Base-by-base conservation (phyloP, 768 basidiomycete genomes). In the Lactifluus subvellereus region DNA sequence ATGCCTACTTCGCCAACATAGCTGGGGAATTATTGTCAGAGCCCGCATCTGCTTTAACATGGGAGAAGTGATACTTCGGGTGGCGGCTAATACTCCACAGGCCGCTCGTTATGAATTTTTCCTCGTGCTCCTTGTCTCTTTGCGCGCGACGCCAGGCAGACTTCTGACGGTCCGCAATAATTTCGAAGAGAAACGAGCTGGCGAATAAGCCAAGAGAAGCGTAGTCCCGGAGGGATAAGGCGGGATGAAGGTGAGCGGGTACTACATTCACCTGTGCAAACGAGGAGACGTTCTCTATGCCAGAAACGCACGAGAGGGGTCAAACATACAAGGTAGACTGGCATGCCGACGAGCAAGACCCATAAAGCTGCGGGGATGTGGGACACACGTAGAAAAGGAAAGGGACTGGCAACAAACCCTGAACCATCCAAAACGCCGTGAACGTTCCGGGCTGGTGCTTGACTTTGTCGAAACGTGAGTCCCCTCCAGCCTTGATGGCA, bases 1-100 rank as follows among this genome's bases (percentile, higher is more conserved):
- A 90, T 77, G 8, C 85, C 82, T 3, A 88, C 78, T 75, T 91
- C 88, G 18, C 83, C 86, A 40, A 87, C 79, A 69, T 89, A 89
- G 73, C 88, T 89, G 60, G n/a, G 50, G 54, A 66, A 33, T 14
- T 6, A 43, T 33, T 11, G 42, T 14, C 59, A 60, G n/a, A n/a
- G 16, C 8, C 11, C 5, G 30, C 6, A 14, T 40, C 40, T 33
- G 22, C 10, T 27, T 40, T 22, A 3, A 20, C 14, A 30, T 18
- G 6, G 48, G 38, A n/a, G 48, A 49, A 51, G 49, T 71, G 78
- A 43, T 71, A 89, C 88, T 90, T 91, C 22, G 89, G 89, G 67
- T 90, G 89, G 30, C 89, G 74, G 66, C 82, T 84, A 50, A 82
- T 71, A 22, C 78, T 74, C 88, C 88, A 93, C 18, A 89, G 72